A percentile compares a stretch with the other conserved stretches of the same genome.
Conservation (phyloP, 495 filamentous ascomycete species). For the Tuber magnatum region DNA sequence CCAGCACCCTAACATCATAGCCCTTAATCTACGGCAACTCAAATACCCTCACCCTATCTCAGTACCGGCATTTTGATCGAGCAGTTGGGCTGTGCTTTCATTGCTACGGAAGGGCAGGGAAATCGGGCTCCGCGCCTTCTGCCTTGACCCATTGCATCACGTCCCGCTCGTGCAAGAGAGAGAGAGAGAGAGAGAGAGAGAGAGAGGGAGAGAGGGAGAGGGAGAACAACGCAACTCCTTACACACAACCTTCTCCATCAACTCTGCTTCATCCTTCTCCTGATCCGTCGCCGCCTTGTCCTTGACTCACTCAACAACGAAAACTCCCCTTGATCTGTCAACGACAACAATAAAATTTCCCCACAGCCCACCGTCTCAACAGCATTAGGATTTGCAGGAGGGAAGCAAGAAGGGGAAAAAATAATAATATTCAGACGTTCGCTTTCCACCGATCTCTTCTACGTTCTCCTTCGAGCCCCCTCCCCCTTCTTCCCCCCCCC, state of each 20-base stretch:
- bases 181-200: slow-evolving; percentile 3
- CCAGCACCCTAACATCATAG: background rate
- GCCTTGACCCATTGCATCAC: slow-evolving; percentile 6
- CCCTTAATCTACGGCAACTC: slow-evolving; percentile 1
- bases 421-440: slow-evolving; percentile 13
- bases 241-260: background rate
- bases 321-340: background rate
- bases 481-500: slow-evolving; percentile 4
- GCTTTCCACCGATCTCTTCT: slow-evolving; percentile 18
- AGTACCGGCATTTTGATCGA: background rate
- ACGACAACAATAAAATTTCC: slow-evolving; percentile 5
- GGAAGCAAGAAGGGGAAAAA: slow-evolving; percentile 17
- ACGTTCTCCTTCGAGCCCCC: slow-evolving; percentile 13
- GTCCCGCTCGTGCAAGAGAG: slow-evolving; percentile 5
- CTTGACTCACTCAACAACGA: background rate
- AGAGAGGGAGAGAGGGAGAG: slow-evolving; percentile 1
- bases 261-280: slow-evolving; percentile 7
- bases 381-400: slow-evolving; percentile 7
- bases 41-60: background rate
- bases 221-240: slow-evolving; percentile 2
- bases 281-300: slow-evolving; percentile 2
- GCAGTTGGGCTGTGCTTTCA: slow-evolving; percentile 4
- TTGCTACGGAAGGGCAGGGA: background rate
- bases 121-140: background rate
- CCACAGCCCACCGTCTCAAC: background rate